Base-by-base conservation (phyloP, 176 grass and related monocot species). In the Triticum turgidum region DNA sequence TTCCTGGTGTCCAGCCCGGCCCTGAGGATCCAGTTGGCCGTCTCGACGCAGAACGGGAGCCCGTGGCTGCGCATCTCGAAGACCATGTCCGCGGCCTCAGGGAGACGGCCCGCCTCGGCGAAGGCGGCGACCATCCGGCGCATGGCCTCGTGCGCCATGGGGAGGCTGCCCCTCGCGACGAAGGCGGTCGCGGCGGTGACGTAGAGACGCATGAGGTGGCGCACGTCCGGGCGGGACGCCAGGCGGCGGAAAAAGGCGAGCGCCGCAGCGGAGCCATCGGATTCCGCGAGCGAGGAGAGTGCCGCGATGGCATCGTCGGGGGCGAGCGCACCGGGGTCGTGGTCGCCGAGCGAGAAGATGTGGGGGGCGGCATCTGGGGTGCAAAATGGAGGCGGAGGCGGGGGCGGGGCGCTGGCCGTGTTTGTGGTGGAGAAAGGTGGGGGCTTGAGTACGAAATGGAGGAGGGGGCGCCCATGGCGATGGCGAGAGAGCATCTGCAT, bases 41-140 rank as follows among this genome's bases (percentile, higher is more conserved):
- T 98, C 80, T 95, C 89, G 58, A 98, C 85, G 78, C 69, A 71
- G 64, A 94, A 63, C 0, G 92, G 86, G 17, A 98, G 47, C 45
- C 96, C 96, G 71, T 94, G 89, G 85, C 83, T 98, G 29, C 91
- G 89, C 96, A 98, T 92, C 90, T 95, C 93, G 7, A 94, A 82
- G 9, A 94, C 82, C 91, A 98, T 98, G 69, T 95, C 88, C 2
- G 92, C 51, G 20, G 91, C 91, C 69, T 98, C 96, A 47, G 85
- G 88, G 21, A 95, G 89, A 65, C 90, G 80, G 0, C 82, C 90
- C 3, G 68, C 35, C 86, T 98, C 93, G 30, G 86, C 65, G 29
- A 95, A 98, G 59, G 86, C 88, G 45, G 68, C 83, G 21, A 89
- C 89, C 93, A 92, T 91, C 7, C 84, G 42, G 63, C 93, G 91